Percentiles rank a stretch among this genome's conserved stretches.
Evolutionary conservation across 2,329 filamentous ascomycete genomes (phyloP).

Genomic region (Thielaviopsis euricoi): DNA sequence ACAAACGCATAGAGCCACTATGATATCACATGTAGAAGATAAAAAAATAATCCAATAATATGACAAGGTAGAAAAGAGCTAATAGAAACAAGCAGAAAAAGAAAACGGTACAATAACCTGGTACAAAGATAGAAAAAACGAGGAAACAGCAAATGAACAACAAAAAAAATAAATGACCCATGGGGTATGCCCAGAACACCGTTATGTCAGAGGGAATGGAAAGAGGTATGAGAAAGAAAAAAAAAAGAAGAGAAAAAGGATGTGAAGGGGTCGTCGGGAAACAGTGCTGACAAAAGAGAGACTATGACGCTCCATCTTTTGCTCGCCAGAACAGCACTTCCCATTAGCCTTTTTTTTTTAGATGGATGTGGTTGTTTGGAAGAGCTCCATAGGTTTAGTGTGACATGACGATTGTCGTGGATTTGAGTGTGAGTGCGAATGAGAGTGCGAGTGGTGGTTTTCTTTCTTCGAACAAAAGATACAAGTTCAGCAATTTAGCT

Average conservation of each 20-base stretch:
- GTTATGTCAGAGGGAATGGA: background rate
- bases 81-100: background rate
- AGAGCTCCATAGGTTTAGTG: background rate
- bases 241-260: background rate
- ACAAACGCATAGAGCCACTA: too few relatives aligned
- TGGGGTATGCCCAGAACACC: constrained; percentile 1
- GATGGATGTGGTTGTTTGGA: background rate
- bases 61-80: background rate
- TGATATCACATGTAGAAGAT: background rate
- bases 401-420: background rate
- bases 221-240: background rate
- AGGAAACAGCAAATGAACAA: background rate
- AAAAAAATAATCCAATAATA: background rate
- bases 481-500: constrained; percentile 27
- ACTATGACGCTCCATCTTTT: background rate
- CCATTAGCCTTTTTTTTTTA: too few relatives aligned
- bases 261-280: too few relatives aligned
- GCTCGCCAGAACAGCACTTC: background rate
- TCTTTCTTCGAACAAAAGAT: background rate
- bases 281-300: background rate
- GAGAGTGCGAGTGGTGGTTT: background rate
- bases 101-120: background rate
- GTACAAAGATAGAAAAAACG: constrained; percentile 1
- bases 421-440: background rate
- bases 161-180: background rate